phyloP scores from a whole-genome alignment of 129 eudicot species.

The Chrysanthemum lavandulifolium region DNA sequence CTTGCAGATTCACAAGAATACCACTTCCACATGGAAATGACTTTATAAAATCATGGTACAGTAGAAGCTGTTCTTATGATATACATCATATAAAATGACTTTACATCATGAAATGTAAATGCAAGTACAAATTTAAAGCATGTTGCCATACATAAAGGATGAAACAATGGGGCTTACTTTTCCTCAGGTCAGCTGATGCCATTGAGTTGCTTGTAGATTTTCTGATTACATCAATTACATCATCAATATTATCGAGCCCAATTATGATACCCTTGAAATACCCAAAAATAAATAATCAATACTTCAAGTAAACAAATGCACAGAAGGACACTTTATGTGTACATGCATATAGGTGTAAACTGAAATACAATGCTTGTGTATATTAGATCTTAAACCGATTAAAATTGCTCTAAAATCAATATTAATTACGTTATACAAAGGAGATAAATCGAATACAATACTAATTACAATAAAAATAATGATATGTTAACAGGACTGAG shows the following conservation, averaged over 20 bases:
- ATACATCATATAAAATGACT: conserved; percentile 5
- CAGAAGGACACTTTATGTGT: not conserved
- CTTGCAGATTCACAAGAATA: too few species aligned
- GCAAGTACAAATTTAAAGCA: conserved; percentile 8
- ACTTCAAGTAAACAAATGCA: conserved; percentile 1
- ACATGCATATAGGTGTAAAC: not conserved
- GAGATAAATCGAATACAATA: too few species aligned
- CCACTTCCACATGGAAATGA: too few species aligned
- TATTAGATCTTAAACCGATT: too few species aligned
- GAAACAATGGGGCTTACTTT: conserved; percentile 41
- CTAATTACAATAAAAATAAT: too few species aligned
- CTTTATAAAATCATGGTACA: too few species aligned
- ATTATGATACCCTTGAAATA: conserved; percentile 69
- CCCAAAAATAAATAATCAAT: conserved; percentile 5
- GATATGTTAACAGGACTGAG: not conserved
- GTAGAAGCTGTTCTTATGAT: too few species aligned
- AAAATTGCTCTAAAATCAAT: too few species aligned
- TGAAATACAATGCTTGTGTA: not conserved
- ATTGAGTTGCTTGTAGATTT: conserved; percentile 69
- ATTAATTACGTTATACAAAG: too few species aligned
- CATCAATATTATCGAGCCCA: conserved; percentile 93
- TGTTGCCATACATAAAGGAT: not conserved
- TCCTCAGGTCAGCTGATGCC: conserved; percentile 68
- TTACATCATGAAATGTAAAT: not conserved
- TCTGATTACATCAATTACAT: conserved; percentile 64